Evolutionary conservation across 2,329 filamentous ascomycete genomes (phyloP), one percentile per base, ranked within the genome.

Genomic region (Leptographium flavum): DNA sequence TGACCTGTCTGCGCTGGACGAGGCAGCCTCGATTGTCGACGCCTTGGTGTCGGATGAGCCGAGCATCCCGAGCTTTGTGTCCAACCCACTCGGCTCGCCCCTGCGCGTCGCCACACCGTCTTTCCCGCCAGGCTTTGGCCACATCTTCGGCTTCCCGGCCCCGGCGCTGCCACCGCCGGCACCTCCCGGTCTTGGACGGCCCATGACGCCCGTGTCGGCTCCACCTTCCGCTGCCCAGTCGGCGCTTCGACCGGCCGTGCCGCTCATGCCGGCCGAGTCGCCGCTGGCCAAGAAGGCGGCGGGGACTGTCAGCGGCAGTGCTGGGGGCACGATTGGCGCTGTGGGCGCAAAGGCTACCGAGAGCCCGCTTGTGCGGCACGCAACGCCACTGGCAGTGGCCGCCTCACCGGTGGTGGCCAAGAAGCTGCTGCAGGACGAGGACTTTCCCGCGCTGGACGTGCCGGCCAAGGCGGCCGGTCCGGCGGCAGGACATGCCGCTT

Each of bases 21-120:
- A 80, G 52, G 78, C 71, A 13, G 70, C 68, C 3, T 67, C 68
- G 37, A 79, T 73, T n/a, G 74, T 85, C 35, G 80, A 84, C 57
- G 78, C 78, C 4, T 63, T 85, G 4, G 80, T 85, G 13, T 74
- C 78, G 21, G 81, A 85, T 55, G 64, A 74, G n/a, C 45, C 48
- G 4, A 22, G 17, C 15, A 31, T 38, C 28, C 25, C 43, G 6
- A 33, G 42, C 21, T 50, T 43, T 17, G 21, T 41, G 0, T 45
- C 46, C 19, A 39, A 47, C 19, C 55, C 58, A 8, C 47, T 54
- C 17, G 54, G 59, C 37, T 52, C 58, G 28, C 58, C 63, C 42
- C 52, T 63, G 51, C 27, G 46, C 1, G 31, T 57, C 48, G 17
- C 55, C 48, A 56, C 48, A 11, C 48, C 48, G 3, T 44, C n/a